Evolutionary conservation across 495 filamentous ascomycete species (phyloP).

Genomic region (Xylaria nigripes): DNA sequence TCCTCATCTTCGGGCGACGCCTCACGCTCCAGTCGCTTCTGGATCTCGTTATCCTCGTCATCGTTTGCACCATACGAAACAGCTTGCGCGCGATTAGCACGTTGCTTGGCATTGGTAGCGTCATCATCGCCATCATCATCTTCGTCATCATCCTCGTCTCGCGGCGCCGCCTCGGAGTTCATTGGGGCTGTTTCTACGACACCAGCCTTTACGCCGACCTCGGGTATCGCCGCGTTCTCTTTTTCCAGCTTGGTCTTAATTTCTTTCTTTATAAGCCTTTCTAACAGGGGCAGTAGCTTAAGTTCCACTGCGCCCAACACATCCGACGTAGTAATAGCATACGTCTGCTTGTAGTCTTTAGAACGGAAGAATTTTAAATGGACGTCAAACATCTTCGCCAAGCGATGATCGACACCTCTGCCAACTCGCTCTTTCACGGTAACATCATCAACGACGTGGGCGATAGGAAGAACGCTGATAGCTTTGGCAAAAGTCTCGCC

Average conservation of each 20-base stretch:
- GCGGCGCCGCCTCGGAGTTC: slow-evolving; percentile 37
- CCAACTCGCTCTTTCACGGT: slow-evolving; percentile 71
- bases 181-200: slow-evolving; percentile 50
- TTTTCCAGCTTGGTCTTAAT: slow-evolving; percentile 67
- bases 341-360: slow-evolving; percentile 73
- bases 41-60: slow-evolving; percentile 78
- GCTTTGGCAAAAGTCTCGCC: slow-evolving; percentile 80
- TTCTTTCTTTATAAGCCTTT: slow-evolving; percentile 59
- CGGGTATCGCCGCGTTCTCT: slow-evolving; percentile 61
- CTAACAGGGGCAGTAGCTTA: slow-evolving; percentile 65
- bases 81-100: slow-evolving; percentile 64
- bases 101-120: slow-evolving; percentile 70
- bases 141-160: slow-evolving; percentile 58
- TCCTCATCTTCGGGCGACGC: slow-evolving; percentile 46
- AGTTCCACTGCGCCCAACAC: slow-evolving; percentile 70
- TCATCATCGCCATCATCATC: slow-evolving; percentile 77
- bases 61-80: slow-evolving; percentile 87
- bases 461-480: slow-evolving; percentile 80
- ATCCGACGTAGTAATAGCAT: slow-evolving; percentile 71
- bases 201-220: slow-evolving; percentile 72
- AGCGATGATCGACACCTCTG: slow-evolving; percentile 50
- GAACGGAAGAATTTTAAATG: slow-evolving; percentile 74
- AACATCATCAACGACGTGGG: slow-evolving; percentile 77
- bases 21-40: slow-evolving; percentile 45
- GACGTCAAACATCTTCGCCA: slow-evolving; percentile 79